Evolutionary conservation across 1,284 basidiomycete species (phyloP).

Genomic region (Tilletia caries): DNA sequence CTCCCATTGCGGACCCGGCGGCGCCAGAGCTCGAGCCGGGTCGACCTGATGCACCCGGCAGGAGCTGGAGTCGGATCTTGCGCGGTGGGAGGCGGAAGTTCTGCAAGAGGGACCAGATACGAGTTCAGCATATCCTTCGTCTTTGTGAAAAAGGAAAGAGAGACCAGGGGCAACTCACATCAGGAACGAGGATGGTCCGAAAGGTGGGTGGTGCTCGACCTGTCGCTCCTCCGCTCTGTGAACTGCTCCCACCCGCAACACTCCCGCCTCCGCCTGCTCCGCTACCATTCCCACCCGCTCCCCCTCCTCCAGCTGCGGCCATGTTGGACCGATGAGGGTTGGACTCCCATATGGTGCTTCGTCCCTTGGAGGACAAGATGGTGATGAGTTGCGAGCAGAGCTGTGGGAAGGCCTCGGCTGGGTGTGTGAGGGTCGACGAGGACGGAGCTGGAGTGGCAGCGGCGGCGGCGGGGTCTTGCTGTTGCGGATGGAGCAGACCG

Average conservation of each 20-base stretch:
- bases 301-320: background rate
- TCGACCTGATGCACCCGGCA: background rate
- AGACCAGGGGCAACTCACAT: slow-evolving; percentile 5
- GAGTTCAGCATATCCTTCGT: slow-evolving; percentile 14
- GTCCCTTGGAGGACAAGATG: background rate
- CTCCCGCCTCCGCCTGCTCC: too few relatives aligned
- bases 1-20: background rate
- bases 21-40: slow-evolving; percentile 7
- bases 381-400: slow-evolving; percentile 3
- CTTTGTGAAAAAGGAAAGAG: background rate
- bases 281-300: background rate
- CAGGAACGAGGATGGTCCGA: slow-evolving; percentile 10
- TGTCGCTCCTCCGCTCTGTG: background rate
- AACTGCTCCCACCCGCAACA: background rate
- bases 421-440: background rate
- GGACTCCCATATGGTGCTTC: slow-evolving; percentile 11
- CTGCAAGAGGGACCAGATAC: slow-evolving; percentile 45
- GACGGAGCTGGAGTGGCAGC: slow-evolving; percentile 12
- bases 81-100: slow-evolving; percentile 78
- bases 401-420: slow-evolving; percentile 1
- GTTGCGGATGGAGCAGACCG: slow-evolving; percentile 31
- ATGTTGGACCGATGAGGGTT: background rate
- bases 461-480: background rate
- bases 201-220: background rate
- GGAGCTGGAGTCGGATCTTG: slow-evolving; percentile 56